Evolutionary conservation across 306 rosid genomes (phyloP), one percentile per base, ranked within the genome.

Genomic region (Vigna unguiculata): DNA sequence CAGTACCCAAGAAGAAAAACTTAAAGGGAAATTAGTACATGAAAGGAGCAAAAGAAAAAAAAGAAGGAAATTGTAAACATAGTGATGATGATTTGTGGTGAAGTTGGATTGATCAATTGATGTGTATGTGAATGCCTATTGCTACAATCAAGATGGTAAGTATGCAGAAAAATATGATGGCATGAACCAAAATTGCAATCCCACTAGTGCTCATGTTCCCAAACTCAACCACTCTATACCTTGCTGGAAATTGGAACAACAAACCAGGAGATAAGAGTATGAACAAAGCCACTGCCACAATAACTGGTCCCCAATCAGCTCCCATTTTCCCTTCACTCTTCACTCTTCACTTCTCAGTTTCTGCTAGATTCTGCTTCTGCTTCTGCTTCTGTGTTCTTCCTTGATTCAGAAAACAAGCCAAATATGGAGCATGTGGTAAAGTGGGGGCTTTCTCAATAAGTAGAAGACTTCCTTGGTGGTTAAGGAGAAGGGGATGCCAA

Each of bases 191-290:
- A 84, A 96, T 91, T 54, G 99, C 89, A 65, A 96, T 92, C 57
- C 99, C 99, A 63, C 99, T 96, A 11, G 99, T 96, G 82, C 16
- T 19, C 99, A 96, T 92, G 91, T 88, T 96, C 7, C 99, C 99
- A 47, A 96, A 96, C 85, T 96, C 99, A 79, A 96, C 78, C 43
- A 91, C 86, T 46, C 98, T 82, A 47, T 59, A 59, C 82, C 96
- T 91, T 30, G 97, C 85, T 1, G 99, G 98, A 22, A 96, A 32
- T 52, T 96, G 99, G 80, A 92, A 91, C 16, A 96, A 89, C 84
- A 96, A 81, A 63, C 99, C 98, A 0, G 98, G 98, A 1, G 99
- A 96, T 28, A 96, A 79, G 74, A 96, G 79, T 54, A 96, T 96
- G 93, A 96, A 92, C 73, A 96, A 48, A 17, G 80, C 91, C 78